These are phyloP conservation scores for Sclerotinia glacialis DNA, from an alignment of 2,329 filamentous ascomycete species.

Conservation along the genomic window DNA sequence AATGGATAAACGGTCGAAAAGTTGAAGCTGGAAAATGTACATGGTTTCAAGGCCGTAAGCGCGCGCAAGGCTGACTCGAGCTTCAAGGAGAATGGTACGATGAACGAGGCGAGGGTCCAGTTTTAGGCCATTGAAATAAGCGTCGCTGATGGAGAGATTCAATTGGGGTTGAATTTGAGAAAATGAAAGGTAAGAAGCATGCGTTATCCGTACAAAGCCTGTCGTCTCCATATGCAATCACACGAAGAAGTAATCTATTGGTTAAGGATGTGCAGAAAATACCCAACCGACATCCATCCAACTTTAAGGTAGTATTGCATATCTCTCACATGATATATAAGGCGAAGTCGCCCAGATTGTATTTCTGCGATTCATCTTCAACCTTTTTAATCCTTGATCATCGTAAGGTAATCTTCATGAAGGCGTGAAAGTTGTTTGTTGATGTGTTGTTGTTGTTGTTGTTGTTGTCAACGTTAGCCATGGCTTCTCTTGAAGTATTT, in stretches of 20 bases:
- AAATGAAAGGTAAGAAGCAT: background rate
- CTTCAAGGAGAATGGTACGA: too few species aligned
- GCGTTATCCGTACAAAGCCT: background rate
- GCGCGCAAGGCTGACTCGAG: background rate
- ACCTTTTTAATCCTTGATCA: background rate
- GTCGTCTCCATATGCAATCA: background rate
- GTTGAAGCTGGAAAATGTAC: background rate
- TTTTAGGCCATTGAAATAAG: background rate
- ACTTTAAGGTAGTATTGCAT: conserved; percentile 10
- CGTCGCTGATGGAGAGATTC: background rate
- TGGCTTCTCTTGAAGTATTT: conserved; percentile 22
- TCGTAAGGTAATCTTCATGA: background rate
- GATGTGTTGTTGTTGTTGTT: too few species aligned
- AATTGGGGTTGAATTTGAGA: background rate
- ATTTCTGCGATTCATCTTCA: background rate
- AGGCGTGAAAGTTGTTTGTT: background rate
- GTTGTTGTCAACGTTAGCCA: conserved; percentile 12
- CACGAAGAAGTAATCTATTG: conserved; percentile 2
- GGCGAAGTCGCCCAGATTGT: background rate
- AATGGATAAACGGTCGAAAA: background rate
- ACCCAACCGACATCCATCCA: background rate
- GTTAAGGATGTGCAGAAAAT: background rate
- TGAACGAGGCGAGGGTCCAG: background rate
- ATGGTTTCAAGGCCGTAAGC: background rate
- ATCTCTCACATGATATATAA: conserved; percentile 3